phyloP scores from a whole-genome alignment of 768 basidiomycete genomes.

The Gymnopilus dilepis region DNA sequence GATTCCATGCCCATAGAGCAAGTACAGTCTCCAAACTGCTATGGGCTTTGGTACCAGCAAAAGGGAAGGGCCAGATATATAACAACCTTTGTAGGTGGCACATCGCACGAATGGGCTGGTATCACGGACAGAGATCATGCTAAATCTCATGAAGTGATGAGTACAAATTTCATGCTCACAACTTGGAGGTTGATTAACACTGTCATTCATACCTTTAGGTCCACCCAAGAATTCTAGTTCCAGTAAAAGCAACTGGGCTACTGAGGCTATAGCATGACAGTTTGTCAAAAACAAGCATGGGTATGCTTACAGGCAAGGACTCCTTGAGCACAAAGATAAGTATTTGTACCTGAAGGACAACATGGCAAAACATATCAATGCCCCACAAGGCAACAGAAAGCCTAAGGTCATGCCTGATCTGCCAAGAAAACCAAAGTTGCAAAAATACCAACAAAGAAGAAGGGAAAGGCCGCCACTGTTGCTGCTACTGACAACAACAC shows the following conservation, averaged over 20 bases:
- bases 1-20: background rate
- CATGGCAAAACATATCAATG: conserved; percentile 19
- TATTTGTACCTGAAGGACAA: conserved; percentile 26
- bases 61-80: conserved; percentile 4
- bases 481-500: background rate
- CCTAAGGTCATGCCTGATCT: background rate
- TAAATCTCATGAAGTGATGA: conserved; percentile 21
- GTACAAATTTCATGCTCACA: background rate
- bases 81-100: conserved; percentile 6
- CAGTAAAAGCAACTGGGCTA: conserved; percentile 32
- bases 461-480: background rate
- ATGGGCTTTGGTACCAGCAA: background rate
- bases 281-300: conserved; percentile 25
- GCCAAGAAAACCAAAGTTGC: background rate
- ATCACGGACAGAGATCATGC: conserved; percentile 20
- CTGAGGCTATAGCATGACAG: conserved; percentile 27
- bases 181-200: background rate
- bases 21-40: background rate
- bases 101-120: conserved; percentile 13
- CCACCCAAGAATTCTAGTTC: conserved; percentile 19
- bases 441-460: background rate
- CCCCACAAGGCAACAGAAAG: conserved; percentile 19
- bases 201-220: conserved; percentile 8
- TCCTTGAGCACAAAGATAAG: conserved; percentile 20
- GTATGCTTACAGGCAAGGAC: conserved; percentile 17